Conservation (phyloP, 2,329 filamentous ascomycete genomes). For the Niveomyces coronatus region DNA sequence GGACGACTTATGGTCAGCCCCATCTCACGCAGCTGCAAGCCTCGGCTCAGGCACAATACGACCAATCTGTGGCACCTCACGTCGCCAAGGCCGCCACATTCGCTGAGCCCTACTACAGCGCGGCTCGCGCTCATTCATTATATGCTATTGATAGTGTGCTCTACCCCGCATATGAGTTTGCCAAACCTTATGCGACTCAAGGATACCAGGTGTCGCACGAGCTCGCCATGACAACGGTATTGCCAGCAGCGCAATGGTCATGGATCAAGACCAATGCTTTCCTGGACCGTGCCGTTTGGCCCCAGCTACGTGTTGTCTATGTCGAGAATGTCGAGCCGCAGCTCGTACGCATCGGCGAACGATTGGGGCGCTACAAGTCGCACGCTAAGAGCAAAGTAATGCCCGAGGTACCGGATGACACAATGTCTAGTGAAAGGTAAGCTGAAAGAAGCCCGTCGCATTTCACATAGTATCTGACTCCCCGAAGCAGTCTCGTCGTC, state of each 20-base stretch:
- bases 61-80: conserved; percentile 61
- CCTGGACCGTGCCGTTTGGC: conserved; percentile 68
- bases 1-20: conserved; percentile 69
- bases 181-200: conserved; percentile 62
- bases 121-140: conserved; percentile 49
- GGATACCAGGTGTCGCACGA: conserved; percentile 56
- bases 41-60: conserved; percentile 55
- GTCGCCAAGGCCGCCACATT: conserved; percentile 49
- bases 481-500: too few relatives aligned
- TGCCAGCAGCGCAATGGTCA: conserved; percentile 62
- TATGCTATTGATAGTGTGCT: conserved; percentile 64
- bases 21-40: conserved; percentile 56
- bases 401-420: conserved; percentile 1
- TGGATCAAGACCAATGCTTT: conserved; percentile 63
- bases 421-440: conserved; percentile 7
- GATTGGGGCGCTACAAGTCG: conserved; percentile 63
- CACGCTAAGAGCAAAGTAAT: conserved; percentile 21
- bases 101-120: conserved; percentile 62
- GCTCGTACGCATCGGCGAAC: conserved; percentile 80
- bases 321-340: conserved; percentile 92
- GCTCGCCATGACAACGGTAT: conserved; percentile 57
- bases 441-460: too few relatives aligned
- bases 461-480: too few relatives aligned
- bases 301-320: conserved; percentile 69
- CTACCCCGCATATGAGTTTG: conserved; percentile 63